Evolutionary conservation across 106 monocot species (phyloP).

Genomic region (Cymbidium sinense): DNA sequence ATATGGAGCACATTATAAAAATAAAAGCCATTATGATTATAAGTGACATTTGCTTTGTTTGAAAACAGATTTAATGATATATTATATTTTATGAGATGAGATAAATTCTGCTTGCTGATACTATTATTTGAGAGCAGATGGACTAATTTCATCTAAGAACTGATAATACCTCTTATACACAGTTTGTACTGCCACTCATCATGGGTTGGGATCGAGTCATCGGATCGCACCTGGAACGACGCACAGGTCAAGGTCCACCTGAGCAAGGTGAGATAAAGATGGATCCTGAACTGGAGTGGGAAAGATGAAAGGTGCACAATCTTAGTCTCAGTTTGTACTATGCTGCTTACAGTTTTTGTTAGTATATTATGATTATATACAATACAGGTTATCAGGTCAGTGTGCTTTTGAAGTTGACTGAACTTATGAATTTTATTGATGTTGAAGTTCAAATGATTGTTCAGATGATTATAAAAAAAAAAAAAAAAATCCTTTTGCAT

Average conservation of each 20-base stretch:
- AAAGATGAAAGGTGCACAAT: constrained; percentile 1
- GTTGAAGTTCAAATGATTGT: too few relatives aligned
- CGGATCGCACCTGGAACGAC: constrained; percentile 1
- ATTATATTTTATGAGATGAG: too few relatives aligned
- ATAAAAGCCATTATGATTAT: constrained; percentile 4
- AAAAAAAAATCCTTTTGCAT: too few relatives aligned
- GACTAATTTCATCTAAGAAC: background rate
- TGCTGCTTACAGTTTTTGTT: too few relatives aligned
- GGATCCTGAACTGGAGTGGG: constrained; percentile 1
- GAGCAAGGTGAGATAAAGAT: background rate
- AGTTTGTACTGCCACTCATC: constrained; percentile 55
- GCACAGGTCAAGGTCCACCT: background rate
- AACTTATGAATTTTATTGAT: too few relatives aligned
- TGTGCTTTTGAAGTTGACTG: too few relatives aligned
- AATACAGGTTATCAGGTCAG: too few relatives aligned
- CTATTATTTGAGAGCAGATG: too few relatives aligned
- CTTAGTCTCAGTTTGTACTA: background rate
- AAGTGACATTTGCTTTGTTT: background rate
- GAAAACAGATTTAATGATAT: background rate
- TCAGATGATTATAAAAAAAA: too few relatives aligned
- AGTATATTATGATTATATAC: too few relatives aligned
- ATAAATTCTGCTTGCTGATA: too few relatives aligned
- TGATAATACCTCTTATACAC: background rate
- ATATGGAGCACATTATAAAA: too few relatives aligned
- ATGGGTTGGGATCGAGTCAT: constrained; percentile 54